Base-by-base conservation (phyloP, 2,329 filamentous ascomycete species). In the Alternaria rosae region DNA sequence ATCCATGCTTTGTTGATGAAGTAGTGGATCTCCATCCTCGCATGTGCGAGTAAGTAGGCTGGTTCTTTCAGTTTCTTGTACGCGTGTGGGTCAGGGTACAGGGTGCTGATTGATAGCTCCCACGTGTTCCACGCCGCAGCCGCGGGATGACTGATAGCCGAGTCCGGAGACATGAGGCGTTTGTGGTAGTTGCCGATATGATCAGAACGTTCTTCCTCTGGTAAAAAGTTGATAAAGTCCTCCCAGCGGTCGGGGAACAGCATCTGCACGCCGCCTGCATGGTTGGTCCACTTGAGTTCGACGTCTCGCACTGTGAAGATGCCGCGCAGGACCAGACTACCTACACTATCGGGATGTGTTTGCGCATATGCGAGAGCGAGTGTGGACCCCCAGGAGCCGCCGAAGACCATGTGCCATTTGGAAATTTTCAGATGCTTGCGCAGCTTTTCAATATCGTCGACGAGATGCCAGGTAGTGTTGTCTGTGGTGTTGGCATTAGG, bases 371-470 rank as follows among this genome's bases (percentile, higher is more conserved):
- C 75, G 1, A 85, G 71, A 0, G 81, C 71, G 15, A 85, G 75
- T 0, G 82, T 82, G 4, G 80, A 81, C 32, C 83, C 83, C 83
- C 83, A 84, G 1, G 82, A 84, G 2, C 82, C 82, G 41, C 83
- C 83, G 61, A 84, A 85, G 5, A 85, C 79, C 43, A 79, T 58
- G 57, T 75, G 73, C 83, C 82, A 84, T 68, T 82, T 82, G 8
- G 68, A 42, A 28, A 84, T 80, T 1, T 73, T 56, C 7, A 84
- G 73, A 54, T 83, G 80, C 15, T 74, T 62, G 41, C 83, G 78
- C 2, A 84, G 70, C 1, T 70, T 67, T 61, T 85, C 82, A 63
- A 84, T 81, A 61, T 85, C 83, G n/a, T 76, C 66, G 4, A 83
- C 76, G 0, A 84, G 72, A 58, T 80, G 70, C 74, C 78, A 78